Percentiles rank a stretch among this genome's conserved stretches.
phyloP scores from a whole-genome alignment of 73 alveolate species.

The Paramecium octaurelia region DNA sequence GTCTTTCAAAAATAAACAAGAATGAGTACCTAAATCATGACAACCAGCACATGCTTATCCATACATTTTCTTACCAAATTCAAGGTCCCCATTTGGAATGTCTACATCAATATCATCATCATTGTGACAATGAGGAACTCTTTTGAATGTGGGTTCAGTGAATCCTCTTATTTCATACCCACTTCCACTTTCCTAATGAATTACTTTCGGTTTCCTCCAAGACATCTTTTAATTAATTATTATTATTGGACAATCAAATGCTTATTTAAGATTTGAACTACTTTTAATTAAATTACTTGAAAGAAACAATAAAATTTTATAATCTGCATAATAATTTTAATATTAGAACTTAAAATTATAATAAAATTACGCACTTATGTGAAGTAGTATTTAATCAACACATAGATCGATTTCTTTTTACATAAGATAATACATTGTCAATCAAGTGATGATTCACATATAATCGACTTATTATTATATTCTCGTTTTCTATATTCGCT shows the following conservation, averaged over 20 bases:
- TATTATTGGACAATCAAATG: background rate
- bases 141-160: background rate
- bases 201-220: constrained; percentile 3
- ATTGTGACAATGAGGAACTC: background rate
- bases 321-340: background rate
- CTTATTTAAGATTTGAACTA: background rate
- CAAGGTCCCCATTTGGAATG: constrained; percentile 46
- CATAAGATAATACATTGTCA: background rate
- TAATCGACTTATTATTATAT: background rate
- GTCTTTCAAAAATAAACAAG: background rate
- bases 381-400: background rate
- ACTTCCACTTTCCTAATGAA: constrained; percentile 6
- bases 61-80: background rate
- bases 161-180: constrained; percentile 45
- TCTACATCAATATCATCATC: constrained; percentile 31
- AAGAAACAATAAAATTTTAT: background rate
- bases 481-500: background rate
- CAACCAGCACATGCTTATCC: constrained; percentile 52
- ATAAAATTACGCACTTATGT: background rate
- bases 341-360: background rate
- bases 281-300: background rate
- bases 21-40: constrained; percentile 25
- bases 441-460: background rate
- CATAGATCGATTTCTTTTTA: background rate
- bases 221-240: background rate